Evolutionary conservation across 177 flowering plant genomes (phyloP).

Genomic region (Vitis hybrid): DNA sequence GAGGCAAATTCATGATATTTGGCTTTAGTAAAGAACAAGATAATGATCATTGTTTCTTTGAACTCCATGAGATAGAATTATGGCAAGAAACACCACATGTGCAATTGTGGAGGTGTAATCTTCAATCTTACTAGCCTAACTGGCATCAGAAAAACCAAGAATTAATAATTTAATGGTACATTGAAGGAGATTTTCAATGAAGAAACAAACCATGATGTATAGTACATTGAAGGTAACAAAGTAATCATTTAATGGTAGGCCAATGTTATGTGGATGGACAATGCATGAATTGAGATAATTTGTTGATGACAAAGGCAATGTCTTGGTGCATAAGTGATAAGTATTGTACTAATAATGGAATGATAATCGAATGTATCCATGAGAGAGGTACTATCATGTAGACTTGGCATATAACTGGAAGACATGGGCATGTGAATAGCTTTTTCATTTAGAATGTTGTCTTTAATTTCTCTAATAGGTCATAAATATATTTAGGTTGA

Average conservation of each 20-base stretch:
- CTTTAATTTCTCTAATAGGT: background rate
- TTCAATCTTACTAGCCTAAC: background rate
- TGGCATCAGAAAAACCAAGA: slow-evolving; percentile 4
- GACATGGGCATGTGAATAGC: background rate
- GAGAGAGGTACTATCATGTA: slow-evolving; percentile 3
- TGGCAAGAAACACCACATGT: too few species aligned
- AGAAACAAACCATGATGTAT: background rate
- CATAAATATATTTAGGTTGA: background rate
- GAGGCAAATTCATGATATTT: background rate
- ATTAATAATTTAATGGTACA: background rate
- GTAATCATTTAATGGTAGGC: background rate
- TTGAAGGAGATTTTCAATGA: background rate
- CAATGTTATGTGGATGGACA: slow-evolving; percentile 4
- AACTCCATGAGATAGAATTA: background rate
- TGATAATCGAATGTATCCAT: too few species aligned
- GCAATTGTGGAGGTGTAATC: too few species aligned
- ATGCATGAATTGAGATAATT: slow-evolving; percentile 9
- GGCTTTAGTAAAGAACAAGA: too few species aligned
- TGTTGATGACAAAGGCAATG: slow-evolving; percentile 3
- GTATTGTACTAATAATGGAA: too few species aligned
- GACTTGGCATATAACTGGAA: background rate
- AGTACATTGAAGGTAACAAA: slow-evolving; percentile 1
- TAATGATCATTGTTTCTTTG: slow-evolving; percentile 4
- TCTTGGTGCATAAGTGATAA: too few species aligned
- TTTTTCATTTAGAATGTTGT: too few species aligned